Evolutionary conservation across 192 early-diverging fungal species (phyloP).

Genomic region (Kickxella alabastrina): DNA sequence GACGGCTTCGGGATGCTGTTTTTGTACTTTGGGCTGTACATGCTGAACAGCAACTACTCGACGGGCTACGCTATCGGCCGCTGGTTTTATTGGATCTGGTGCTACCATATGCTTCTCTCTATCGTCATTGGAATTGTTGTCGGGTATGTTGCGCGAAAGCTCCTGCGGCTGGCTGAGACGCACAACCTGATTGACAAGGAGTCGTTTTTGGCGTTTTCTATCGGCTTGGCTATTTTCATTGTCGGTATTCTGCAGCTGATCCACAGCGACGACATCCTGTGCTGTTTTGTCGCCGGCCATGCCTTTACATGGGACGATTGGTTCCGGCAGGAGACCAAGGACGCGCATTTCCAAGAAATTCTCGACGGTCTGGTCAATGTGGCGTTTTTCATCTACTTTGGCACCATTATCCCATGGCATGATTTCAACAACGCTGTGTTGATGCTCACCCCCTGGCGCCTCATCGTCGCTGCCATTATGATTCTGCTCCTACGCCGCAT

Average conservation of each 20-base stretch:
- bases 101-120: constrained; percentile 79
- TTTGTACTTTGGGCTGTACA: constrained; percentile 69
- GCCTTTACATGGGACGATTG: constrained; percentile 89
- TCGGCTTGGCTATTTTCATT: constrained; percentile 72
- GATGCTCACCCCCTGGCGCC: constrained; percentile 63
- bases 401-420: constrained; percentile 72
- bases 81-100: constrained; percentile 78
- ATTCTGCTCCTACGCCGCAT: constrained; percentile 73
- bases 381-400: constrained; percentile 87
- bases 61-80: constrained; percentile 64
- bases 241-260: constrained; percentile 67
- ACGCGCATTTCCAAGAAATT: constrained; percentile 88
- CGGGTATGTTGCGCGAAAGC: constrained; percentile 65
- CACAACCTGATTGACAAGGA: constrained; percentile 86
- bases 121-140: constrained; percentile 70
- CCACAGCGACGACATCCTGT: constrained; percentile 69
- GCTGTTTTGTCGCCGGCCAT: constrained; percentile 75
- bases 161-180: constrained; percentile 67
- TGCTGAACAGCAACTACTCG: constrained; percentile 53
- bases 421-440: constrained; percentile 62
- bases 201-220: constrained; percentile 77
- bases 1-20: constrained; percentile 87
- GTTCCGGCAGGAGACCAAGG: constrained; percentile 82
- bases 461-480: constrained; percentile 64
- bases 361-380: constrained; percentile 88